Conservation (phyloP, 139 green algal genomes). For the Penium margaritaceum region DNA sequence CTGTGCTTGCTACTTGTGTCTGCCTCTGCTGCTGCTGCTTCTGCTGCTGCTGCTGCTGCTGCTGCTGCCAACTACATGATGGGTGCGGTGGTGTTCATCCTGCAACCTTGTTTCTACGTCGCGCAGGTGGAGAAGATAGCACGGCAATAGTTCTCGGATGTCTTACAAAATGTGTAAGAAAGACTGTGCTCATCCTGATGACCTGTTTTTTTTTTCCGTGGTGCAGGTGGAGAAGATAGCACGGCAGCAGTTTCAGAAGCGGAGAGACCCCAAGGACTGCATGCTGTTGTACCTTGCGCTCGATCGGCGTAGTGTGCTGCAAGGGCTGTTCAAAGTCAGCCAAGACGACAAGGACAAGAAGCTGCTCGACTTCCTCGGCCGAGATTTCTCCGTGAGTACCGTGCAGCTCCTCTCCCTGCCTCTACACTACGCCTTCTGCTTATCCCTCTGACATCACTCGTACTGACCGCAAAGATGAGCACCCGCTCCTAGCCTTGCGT, state of each 20-base stretch:
- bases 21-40: too few relatives aligned
- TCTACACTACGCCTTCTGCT: background rate
- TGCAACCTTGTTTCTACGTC: too few relatives aligned
- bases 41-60: too few relatives aligned
- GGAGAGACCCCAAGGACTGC: conserved; percentile 65
- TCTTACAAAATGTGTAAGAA: too few relatives aligned
- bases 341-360: conserved; percentile 49
- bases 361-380: conserved; percentile 72
- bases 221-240: conserved; percentile 64
- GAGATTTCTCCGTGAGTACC: conserved; percentile 59
- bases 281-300: conserved; percentile 74
- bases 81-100: too few relatives aligned
- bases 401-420: background rate
- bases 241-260: conserved; percentile 59
- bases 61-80: too few relatives aligned
- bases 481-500: too few relatives aligned
- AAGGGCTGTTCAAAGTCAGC: conserved; percentile 46
- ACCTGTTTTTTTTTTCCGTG: background rate
- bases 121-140: too few relatives aligned
- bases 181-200: background rate
- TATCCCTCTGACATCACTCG: too few relatives aligned
- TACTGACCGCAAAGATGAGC: too few relatives aligned
- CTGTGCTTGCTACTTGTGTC: too few relatives aligned
- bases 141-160: too few relatives aligned
- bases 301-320: conserved; percentile 46